Base-by-base conservation (phyloP, 1,139 yeast genomes). In the Lodderomyces elongisporus region DNA sequence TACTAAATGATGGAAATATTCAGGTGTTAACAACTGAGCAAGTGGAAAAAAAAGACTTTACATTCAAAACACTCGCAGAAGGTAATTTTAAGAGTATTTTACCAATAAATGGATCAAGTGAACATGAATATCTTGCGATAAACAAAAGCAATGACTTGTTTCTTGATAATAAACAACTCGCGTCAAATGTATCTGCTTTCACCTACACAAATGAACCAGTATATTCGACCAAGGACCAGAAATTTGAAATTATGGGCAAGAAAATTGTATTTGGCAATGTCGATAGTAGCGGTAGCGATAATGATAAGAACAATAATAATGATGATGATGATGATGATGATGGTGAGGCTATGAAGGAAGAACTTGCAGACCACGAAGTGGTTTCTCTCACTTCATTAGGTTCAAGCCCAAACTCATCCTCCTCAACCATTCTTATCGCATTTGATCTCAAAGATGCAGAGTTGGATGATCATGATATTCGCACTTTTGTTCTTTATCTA, bases 381-480 rank as follows among this genome's bases (percentile, higher is more conserved):
- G 14, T 24, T 7, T 24, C 26, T 7, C 6, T 24, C 7, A 24
- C 10, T 13, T n/a, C 26, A 9, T 6, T n/a, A 10, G 26, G 26
- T n/a, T n/a, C n/a, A n/a, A n/a, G n/a, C n/a, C n/a, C n/a, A n/a
- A n/a, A n/a, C n/a, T n/a, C n/a, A n/a, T n/a, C n/a, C n/a, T n/a
- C n/a, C n/a, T 6, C 12, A 6, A 7, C 6, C 10, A 24, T 24
- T 24, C 33, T 47, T 17, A 37, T 37, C 17, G 43, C 40, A 5
- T 46, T 35, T 29, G 45, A 42, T 23, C 31, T 21, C 26, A 25
- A 12, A 5, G 41, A 40, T 25, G 40, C 45, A 7, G 53, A 47
- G 18, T 37, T 49, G 17, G 57, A 53, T 20, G 49, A 48, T 29
- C 58, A 51, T 25, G 48, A 47, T 14, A 28, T 51, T 27, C 42